phyloP scores from a whole-genome alignment of 2,329 filamentous ascomycete genomes.

The Leptographium radiaticola region DNA sequence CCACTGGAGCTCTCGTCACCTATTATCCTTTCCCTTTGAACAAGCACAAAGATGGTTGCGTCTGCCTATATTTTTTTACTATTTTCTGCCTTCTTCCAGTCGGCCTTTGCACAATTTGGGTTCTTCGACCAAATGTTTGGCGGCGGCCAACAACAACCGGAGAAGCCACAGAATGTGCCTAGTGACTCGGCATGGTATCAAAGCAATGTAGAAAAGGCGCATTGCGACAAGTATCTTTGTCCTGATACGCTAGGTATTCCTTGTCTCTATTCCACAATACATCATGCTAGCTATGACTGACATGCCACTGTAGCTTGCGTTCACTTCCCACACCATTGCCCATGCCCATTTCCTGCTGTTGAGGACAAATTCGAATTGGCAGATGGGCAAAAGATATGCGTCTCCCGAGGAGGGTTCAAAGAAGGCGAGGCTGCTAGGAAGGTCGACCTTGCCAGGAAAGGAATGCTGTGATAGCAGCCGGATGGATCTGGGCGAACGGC shows the following conservation, averaged over 20 bases:
- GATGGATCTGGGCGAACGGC: not conserved
- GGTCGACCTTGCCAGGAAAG: slow-evolving; percentile 69
- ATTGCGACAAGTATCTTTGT: slow-evolving; percentile 88
- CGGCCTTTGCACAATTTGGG: slow-evolving; percentile 69
- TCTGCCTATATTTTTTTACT: slow-evolving; percentile 21
- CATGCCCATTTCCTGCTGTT: slow-evolving; percentile 65
- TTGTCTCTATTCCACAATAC: not conserved
- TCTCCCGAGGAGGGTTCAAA: slow-evolving; percentile 63
- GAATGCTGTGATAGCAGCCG: slow-evolving; percentile 41
- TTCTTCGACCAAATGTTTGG: slow-evolving; percentile 98
- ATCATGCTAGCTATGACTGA: not conserved
- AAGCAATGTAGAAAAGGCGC: slow-evolving; percentile 39
- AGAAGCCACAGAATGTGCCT: slow-evolving; percentile 63
- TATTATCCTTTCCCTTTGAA: not conserved
- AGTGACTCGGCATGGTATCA: slow-evolving; percentile 72
- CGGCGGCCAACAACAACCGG: slow-evolving; percentile 35
- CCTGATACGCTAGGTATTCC: slow-evolving; percentile 61
- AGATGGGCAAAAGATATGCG: slow-evolving; percentile 60
- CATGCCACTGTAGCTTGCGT: slow-evolving; percentile 55
- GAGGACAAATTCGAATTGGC: slow-evolving; percentile 68
- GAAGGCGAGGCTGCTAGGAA: slow-evolving; percentile 60
- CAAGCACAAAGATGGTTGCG: slow-evolving; percentile 19
- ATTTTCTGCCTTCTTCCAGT: slow-evolving; percentile 45
- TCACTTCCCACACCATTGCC: slow-evolving; percentile 92
- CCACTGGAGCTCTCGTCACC: not conserved